Percentiles rank a stretch among this genome's conserved stretches.
Evolutionary conservation across 306 rosid species (phyloP).

Genomic region (Vachellia pachyceras): DNA sequence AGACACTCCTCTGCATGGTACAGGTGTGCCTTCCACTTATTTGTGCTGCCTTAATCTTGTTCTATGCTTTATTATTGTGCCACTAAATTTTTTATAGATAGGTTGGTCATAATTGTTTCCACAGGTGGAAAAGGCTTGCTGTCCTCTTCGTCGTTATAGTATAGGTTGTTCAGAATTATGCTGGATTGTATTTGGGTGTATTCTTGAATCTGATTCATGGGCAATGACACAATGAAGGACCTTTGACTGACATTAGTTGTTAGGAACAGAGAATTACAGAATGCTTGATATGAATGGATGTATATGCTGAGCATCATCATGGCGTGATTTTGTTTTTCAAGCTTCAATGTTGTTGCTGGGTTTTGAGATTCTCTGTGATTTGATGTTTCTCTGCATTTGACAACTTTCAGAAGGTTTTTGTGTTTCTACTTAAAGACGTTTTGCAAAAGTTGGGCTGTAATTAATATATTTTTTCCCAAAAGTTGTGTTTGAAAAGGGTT

Average conservation of each 20-base stretch:
- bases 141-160: too few species aligned
- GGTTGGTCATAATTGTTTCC: too few species aligned
- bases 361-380: neutral
- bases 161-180: neutral
- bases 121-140: too few species aligned
- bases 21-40: neutral
- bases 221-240: neutral
- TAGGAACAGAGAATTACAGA: neutral
- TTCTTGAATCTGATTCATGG: neutral
- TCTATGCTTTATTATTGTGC: neutral
- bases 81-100: neutral
- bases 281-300: neutral
- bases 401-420: neutral
- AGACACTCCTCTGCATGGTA: neutral
- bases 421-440: neutral
- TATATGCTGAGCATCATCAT: neutral
- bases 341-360: neutral
- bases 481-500: neutral
- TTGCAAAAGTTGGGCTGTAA: neutral
- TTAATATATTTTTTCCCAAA: neutral
- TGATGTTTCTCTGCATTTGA: conserved; percentile 13
- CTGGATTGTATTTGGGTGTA: neutral
- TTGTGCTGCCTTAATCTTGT: neutral
- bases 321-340: neutral
- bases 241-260: neutral